These are phyloP conservation scores for Themeda triandra DNA, from an alignment of 176 grass and related monocot species.

Conservation along the genomic window DNA sequence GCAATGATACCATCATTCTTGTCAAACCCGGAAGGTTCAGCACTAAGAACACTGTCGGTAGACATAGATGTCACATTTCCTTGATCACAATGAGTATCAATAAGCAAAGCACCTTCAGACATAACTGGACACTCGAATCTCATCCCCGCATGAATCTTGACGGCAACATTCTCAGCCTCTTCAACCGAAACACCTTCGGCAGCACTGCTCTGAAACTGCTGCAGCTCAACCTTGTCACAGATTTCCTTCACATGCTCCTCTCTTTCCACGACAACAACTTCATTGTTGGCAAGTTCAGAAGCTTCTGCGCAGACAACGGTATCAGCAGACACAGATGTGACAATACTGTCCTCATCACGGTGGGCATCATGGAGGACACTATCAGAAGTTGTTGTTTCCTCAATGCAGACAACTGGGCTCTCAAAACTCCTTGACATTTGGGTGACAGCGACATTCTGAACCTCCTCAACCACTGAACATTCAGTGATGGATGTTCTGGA, in stretches of 20 bases:
- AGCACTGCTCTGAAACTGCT: not conserved
- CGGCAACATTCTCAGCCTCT: too few relatives aligned
- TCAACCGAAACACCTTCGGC: not conserved
- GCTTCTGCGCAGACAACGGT: not conserved
- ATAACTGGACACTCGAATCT: too few relatives aligned
- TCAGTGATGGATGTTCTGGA: not conserved
- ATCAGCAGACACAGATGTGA: not conserved
- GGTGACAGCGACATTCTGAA: slow-evolving; percentile 3
- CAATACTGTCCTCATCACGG: not conserved
- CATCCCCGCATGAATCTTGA: too few relatives aligned
- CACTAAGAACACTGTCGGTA: not conserved
- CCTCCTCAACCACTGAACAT: not conserved
- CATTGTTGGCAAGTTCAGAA: not conserved
- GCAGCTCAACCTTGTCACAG: slow-evolving; percentile 6
- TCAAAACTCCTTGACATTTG: not conserved
- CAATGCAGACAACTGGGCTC: not conserved
- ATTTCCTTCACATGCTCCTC: slow-evolving; percentile 2
- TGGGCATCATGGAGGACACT: slow-evolving; percentile 1
- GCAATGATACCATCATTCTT: not conserved
- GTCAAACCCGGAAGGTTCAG: not conserved
- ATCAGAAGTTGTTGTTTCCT: not conserved
- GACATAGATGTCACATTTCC: not conserved
- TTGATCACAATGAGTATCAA: not conserved
- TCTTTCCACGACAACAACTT: slow-evolving; percentile 12
- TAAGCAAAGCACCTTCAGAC: not conserved